phyloP scores from a whole-genome alignment of 148 eudicot genomes.

The Camellia lanceoleosa region DNA sequence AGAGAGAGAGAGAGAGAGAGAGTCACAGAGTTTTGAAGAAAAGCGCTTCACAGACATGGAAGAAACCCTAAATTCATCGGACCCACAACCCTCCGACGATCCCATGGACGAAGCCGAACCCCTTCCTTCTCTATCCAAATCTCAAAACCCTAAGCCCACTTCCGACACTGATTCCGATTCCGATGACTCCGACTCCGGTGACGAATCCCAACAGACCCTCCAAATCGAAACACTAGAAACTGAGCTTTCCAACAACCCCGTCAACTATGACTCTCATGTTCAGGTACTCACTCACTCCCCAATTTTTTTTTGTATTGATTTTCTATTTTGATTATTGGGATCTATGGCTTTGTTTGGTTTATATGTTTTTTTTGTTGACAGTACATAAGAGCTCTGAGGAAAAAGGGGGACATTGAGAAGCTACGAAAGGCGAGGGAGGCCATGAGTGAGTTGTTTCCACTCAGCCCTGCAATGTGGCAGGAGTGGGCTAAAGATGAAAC shows the following conservation, averaged over 20 bases:
- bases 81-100: constrained; percentile 12
- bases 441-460: constrained; percentile 66
- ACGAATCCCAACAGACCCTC: constrained; percentile 44
- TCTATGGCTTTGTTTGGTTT: neutral
- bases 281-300: constrained; percentile 37
- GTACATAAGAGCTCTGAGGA: constrained; percentile 77
- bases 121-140: constrained; percentile 6
- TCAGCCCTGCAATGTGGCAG: constrained; percentile 83
- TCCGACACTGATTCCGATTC: constrained; percentile 17
- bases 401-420: constrained; percentile 82
- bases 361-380: constrained; percentile 18
- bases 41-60: constrained; percentile 16
- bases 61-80: constrained; percentile 14
- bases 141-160: constrained; percentile 12
- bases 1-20: too few species aligned
- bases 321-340: neutral
- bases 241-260: constrained; percentile 50
- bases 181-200: constrained; percentile 43
- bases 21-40: too few species aligned
- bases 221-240: constrained; percentile 73
- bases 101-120: constrained; percentile 10
- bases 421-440: constrained; percentile 80
- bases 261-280: constrained; percentile 69
- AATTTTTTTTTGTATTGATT: neutral
- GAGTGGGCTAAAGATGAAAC: constrained; percentile 90